Base-by-base conservation (phyloP, 345 rosid species). In the Mangifera indica region DNA sequence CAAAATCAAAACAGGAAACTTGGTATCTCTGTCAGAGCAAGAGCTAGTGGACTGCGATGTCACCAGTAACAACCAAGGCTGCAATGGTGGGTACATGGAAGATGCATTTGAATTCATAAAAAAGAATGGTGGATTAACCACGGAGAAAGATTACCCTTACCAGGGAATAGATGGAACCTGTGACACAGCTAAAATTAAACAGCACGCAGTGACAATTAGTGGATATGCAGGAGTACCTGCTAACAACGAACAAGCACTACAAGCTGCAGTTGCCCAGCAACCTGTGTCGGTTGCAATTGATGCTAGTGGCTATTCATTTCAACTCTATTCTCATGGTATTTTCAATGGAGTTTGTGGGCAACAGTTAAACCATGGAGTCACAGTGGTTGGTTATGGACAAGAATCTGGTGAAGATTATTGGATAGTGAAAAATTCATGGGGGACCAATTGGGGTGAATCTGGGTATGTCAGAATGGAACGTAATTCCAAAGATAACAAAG, bases 381-480 rank as follows among this genome's bases (percentile, higher is more conserved):
- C 93, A 10, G 82, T 70, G 22, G 91, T 92, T 69, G 98, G 99
- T 46, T 92, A 89, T 67, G 99, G 97, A 57, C 80, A 57, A 66
- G 82, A 77, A 49, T 68, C 18, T 13, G 76, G 76, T 21, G 46
- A 42, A n/a, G 84, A 87, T 80, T 89, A 86, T 40, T 89, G 98
- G 98, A 60, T 89, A 9, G 93, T 95, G 75, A 95, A 91, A 81
- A 92, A 92, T 67, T 92, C 98, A 24, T 91, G 98, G 99, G 97
- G 98, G 5, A 22, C 63, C n/a, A 73, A 55, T 22, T 95, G 97
- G 97, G 99, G 99, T 25, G 98, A 95, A 82, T 74, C 83, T 11
- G 98, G 98, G 25, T 92, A 92, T 67, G 37, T 91, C 52, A 87
- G 87, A 75, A 81, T 95, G 86, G 66, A 62, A 66, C 88, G 93